Evolutionary conservation across 2,329 filamentous ascomycete genomes (phyloP), one percentile per base, ranked within the genome.

Genomic region (Simplicillium aogashimaense): DNA sequence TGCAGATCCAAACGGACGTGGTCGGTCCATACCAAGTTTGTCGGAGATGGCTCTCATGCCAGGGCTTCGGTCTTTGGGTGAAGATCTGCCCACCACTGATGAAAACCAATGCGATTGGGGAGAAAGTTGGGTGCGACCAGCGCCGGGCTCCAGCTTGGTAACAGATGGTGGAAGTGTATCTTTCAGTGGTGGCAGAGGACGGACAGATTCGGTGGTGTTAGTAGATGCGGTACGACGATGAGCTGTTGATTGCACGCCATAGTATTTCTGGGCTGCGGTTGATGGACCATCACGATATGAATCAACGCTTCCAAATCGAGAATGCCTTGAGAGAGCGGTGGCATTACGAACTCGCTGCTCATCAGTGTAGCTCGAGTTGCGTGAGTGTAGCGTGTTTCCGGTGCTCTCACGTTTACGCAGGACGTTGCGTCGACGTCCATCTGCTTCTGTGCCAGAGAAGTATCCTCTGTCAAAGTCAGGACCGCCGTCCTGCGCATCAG

Each of bases 1-100:
- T 2, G 55, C 50, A 30, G 65, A 65, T 37, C 33, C 33, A 31
- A 38, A 40, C 9, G 31, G 20, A 10, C 35, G 34, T 17, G 36
- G 15, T 16, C 72, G 70, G 37, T 78, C 74, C 31, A 70, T 68
- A 7, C 70, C 67, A 11, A 79, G 67, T n/a, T 73, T 76, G 55
- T 95, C 90, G 4, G 90, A 95, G 40, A 89, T 86, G 12, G 87
- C 83, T 47, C 90, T 74, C 42, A 94, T 70, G n/a, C 87, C 86
- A 35, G 80, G 75, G 16, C 72, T 71, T 43, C 71, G 72, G 25
- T 63, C 56, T 46, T 70, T 67, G 47, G 64, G 59, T 17, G 65
- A 62, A 41, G 70, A 68, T 47, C 74, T 76, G 49, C 65, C 73
- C 28, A 67, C 60, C 35, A 66, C 56, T 12, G 60, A 54, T 10